These are phyloP conservation scores for Solanum aculeatissimum DNA, from an alignment of 305 asterid genomes.

Conservation along the genomic window DNA sequence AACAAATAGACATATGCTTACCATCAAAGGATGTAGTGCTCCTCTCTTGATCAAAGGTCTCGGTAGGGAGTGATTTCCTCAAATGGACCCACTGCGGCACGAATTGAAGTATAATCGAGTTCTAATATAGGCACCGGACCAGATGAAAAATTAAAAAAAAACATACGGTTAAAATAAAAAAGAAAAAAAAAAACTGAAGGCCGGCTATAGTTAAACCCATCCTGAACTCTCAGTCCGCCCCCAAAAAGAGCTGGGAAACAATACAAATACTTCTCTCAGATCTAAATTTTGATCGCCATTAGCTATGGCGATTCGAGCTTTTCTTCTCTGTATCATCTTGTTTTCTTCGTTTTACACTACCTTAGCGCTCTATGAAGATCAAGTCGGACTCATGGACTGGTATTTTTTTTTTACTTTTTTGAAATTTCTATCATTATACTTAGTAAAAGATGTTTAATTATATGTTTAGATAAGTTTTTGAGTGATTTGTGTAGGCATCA, in stretches of 20 bases:
- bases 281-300: conserved; percentile 1
- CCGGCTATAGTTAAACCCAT: background rate
- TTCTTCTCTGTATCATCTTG: conserved; percentile 6
- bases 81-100: too few relatives aligned
- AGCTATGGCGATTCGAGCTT: conserved; percentile 41
- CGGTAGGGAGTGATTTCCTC: too few relatives aligned
- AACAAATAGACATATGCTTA: too few relatives aligned
- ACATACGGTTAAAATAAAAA: too few relatives aligned
- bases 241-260: background rate
- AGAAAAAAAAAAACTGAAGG: background rate
- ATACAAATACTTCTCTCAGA: background rate
- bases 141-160: too few relatives aligned
- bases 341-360: conserved; percentile 25
- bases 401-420: conserved; percentile 5
- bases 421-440: background rate
- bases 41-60: too few relatives aligned
- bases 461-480: conserved; percentile 12
- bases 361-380: conserved; percentile 70
- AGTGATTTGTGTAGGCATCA: conserved; percentile 58
- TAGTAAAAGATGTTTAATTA: background rate
- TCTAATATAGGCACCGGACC: too few relatives aligned
- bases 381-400: conserved; percentile 98
- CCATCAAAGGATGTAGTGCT: too few relatives aligned
- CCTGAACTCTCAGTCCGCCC: background rate
- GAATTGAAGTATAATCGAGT: too few relatives aligned